phyloP scores from a whole-genome alignment of 768 basidiomycete species.

The Myochromella boudieri region DNA sequence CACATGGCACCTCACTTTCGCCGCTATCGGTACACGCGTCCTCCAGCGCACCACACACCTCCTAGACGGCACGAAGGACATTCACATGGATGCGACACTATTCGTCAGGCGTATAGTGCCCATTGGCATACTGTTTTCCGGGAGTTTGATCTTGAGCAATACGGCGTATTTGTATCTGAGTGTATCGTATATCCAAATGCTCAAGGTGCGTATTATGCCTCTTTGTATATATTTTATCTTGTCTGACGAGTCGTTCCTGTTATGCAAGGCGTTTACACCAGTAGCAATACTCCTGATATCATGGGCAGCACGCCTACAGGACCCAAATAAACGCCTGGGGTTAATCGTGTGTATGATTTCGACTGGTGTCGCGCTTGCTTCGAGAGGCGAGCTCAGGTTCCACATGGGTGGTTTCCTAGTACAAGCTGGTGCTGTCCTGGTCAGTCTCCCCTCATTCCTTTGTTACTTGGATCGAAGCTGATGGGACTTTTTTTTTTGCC shows the following conservation, averaged over 20 bases:
- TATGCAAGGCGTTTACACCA: slow-evolving; percentile 77
- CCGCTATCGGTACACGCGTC: slow-evolving; percentile 83
- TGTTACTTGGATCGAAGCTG: too few relatives aligned
- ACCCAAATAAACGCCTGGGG: slow-evolving; percentile 78
- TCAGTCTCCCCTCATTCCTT: slow-evolving; percentile 49
- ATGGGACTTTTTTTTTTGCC: too few relatives aligned
- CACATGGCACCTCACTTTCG: slow-evolving; percentile 80
- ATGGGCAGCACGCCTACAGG: slow-evolving; percentile 85
- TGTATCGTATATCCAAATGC: slow-evolving; percentile 96
- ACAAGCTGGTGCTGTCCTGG: slow-evolving; percentile 83
- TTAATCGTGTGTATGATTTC: slow-evolving; percentile 92
- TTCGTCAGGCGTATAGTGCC: slow-evolving; percentile 88
- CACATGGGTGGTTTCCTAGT: slow-evolving; percentile 84
- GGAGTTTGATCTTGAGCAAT: slow-evolving; percentile 87
- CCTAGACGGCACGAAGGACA: slow-evolving; percentile 75
- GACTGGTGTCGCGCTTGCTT: slow-evolving; percentile 83
- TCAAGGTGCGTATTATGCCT: slow-evolving; percentile 52
- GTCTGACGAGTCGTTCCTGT: background rate
- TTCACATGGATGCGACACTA: slow-evolving; percentile 76
- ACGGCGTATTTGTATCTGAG: slow-evolving; percentile 90
- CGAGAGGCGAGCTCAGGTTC: slow-evolving; percentile 86
- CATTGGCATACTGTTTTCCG: slow-evolving; percentile 92
- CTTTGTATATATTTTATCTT: slow-evolving; percentile 23
- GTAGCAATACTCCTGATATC: slow-evolving; percentile 93
- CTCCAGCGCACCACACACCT: slow-evolving; percentile 80